Evolutionary conservation across 495 filamentous ascomycete genomes (phyloP), one percentile per base, ranked within the genome.

Genomic region (Jackrogersella minutella): DNA sequence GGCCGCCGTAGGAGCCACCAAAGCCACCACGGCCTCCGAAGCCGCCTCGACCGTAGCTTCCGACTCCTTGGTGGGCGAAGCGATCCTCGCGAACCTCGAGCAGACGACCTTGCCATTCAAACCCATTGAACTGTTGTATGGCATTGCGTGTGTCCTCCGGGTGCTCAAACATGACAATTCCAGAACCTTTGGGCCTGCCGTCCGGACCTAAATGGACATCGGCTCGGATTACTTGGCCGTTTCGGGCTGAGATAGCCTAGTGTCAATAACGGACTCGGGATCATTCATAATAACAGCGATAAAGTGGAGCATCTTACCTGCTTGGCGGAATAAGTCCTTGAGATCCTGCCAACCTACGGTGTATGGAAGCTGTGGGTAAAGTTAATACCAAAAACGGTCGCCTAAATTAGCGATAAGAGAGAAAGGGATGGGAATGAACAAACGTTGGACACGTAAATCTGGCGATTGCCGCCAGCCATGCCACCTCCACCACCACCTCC

Each of bases 311-410:
- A 17, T 86, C 90, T 86, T 86, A 97, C 95, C 91, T 81, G 95
- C 92, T 85, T 97, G 93, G 73, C 95, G 93, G 86, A 99, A 99
- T 67, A 99, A 83, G 79, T 99, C 95, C 84, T 99, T 99, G 75
- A 99, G 80, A 78, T 99, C 95, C 83, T 99, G 95, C 95, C 95
- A 99, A 76, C 96, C 95, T 72, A 96, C 92, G 51, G 90, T 97
- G 84, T 92, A 99, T 24, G 95, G 95, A 71, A 99, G 91, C 95
- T 99, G 81, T 46, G 72, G 56, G 22, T 47, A 28, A 63, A 61
- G 76, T 81, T 52, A 86, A 76, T 70, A 78, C 62, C 61, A 71
- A 58, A 71, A 36, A 14, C 73, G 61, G 58, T 51, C 30, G 24
- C 57, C 55, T 36, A 56, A 9, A 63, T 52, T 14, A 46, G 58